Conservation (phyloP, 306 rosid genomes). For the Trichosanthes cucumerina region DNA sequence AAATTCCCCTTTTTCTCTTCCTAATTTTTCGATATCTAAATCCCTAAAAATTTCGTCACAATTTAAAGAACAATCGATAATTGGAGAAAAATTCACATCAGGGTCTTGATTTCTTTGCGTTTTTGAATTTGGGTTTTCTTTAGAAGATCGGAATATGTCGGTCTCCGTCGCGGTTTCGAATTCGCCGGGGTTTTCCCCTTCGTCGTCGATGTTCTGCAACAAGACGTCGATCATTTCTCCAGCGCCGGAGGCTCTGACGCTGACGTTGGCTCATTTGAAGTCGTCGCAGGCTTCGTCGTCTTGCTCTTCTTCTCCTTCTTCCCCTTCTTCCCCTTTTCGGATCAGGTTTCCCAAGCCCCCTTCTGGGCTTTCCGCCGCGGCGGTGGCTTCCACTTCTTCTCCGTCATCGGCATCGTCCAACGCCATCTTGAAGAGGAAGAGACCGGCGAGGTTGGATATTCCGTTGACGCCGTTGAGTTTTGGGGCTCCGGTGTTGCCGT, state of each 20-base stretch:
- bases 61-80: background rate
- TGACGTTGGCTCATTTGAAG: conserved; percentile 40
- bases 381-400: background rate
- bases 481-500: conserved; percentile 35
- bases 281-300: conserved; percentile 26
- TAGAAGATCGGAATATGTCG: conserved; percentile 30
- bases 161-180: conserved; percentile 64
- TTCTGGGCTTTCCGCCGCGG: conserved; percentile 22
- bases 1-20: background rate
- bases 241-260: conserved; percentile 34
- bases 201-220: conserved; percentile 47
- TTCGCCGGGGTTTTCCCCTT: conserved; percentile 76
- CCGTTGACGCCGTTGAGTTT: conserved; percentile 44
- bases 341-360: conserved; percentile 47
- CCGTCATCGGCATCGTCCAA: conserved; percentile 23
- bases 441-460: conserved; percentile 68
- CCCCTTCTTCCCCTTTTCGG: conserved; percentile 74
- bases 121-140: background rate
- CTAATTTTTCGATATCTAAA: background rate
- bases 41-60: background rate
- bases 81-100: background rate
- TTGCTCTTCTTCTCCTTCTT: conserved; percentile 40
- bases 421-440: conserved; percentile 71
- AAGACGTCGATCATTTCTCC: conserved; percentile 38
- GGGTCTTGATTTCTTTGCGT: background rate